Percentiles rank a stretch among this genome's conserved stretches.
Conservation (phyloP, 2,329 filamentous ascomycete genomes). For the Xylariaceae sp. region DNA sequence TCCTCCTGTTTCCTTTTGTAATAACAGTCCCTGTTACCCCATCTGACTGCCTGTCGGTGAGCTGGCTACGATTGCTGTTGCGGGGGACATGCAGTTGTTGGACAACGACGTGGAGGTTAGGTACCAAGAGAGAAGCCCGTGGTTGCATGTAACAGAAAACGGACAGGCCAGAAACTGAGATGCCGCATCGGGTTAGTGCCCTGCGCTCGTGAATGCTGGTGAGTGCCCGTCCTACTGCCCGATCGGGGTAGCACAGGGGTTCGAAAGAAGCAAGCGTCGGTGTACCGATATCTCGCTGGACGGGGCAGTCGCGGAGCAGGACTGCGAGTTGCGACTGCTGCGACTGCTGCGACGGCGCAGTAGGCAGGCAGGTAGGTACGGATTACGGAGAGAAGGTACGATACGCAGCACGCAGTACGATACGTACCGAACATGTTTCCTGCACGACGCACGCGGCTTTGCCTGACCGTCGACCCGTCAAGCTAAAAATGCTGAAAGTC, state of each 20-base stretch:
- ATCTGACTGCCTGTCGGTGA: conserved; percentile 14
- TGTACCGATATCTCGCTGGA: neutral
- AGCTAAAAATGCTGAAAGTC: neutral
- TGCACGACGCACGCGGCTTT: conserved; percentile 19
- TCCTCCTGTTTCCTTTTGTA: conserved; percentile 1
- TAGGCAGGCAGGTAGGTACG: no score
- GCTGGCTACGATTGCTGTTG: conserved; percentile 16
- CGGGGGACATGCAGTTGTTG: conserved; percentile 14
- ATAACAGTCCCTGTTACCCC: conserved; percentile 4
- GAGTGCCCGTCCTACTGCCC: conserved; percentile 1
- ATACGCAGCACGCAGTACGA: neutral
- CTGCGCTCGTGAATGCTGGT: neutral
- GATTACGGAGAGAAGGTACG: no score
- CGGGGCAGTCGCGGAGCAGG: no score
- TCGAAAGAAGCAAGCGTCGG: conserved; percentile 15
- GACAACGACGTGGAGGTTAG: conserved; percentile 21
- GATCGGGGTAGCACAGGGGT: conserved; percentile 10
- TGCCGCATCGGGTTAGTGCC: conserved; percentile 7
- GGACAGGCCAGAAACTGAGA: conserved; percentile 6
- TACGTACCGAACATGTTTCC: conserved; percentile 18
- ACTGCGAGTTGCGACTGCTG: no score
- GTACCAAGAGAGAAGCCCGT: conserved; percentile 14
- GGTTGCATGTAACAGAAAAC: conserved; percentile 17
- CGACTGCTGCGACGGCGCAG: no score
- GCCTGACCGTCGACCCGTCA: conserved; percentile 18